These are phyloP conservation scores for Mediolabrus comicus DNA, from an alignment of 108 stramenopile genomes.

Conservation along the genomic window DNA sequence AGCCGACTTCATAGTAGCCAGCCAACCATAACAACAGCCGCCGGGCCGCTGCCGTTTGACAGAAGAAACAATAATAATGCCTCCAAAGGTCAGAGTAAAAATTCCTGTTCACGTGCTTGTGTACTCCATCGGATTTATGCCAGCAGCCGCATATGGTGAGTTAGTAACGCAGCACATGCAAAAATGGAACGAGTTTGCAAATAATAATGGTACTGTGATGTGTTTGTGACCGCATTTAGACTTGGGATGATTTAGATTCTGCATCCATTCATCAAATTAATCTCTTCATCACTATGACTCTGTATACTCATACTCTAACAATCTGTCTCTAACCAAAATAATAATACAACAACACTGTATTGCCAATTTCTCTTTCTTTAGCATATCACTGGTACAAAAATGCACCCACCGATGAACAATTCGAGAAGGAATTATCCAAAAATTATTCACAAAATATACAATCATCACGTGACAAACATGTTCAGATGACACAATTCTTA, in stretches of 20 bases:
- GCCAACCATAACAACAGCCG: no score
- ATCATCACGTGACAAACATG: conserved; percentile 20
- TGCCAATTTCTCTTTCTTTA: not conserved
- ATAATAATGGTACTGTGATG: no score
- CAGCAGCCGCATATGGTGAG: conserved; percentile 38
- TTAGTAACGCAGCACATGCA: not conserved
- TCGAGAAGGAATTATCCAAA: conserved; percentile 35
- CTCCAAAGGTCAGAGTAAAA: conserved; percentile 42
- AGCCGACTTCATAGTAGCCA: no score
- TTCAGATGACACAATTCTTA: conserved; percentile 32
- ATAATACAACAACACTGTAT: not conserved
- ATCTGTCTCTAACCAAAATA: not conserved
- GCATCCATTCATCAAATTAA: no score
- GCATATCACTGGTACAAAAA: conserved; percentile 53
- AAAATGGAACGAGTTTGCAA: not conserved
- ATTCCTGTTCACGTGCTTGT: conserved; percentile 57
- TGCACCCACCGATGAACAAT: conserved; percentile 44
- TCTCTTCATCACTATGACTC: no score
- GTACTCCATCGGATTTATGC: conserved; percentile 42
- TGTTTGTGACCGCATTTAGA: no score
- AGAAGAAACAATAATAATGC: not conserved
- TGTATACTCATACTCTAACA: not conserved
- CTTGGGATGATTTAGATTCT: no score
- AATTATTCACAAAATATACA: conserved; percentile 50
- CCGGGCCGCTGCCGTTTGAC: no score